phyloP scores from a whole-genome alignment of 176 grass and related monocot genomes.

The Eragrostis nindensis region DNA sequence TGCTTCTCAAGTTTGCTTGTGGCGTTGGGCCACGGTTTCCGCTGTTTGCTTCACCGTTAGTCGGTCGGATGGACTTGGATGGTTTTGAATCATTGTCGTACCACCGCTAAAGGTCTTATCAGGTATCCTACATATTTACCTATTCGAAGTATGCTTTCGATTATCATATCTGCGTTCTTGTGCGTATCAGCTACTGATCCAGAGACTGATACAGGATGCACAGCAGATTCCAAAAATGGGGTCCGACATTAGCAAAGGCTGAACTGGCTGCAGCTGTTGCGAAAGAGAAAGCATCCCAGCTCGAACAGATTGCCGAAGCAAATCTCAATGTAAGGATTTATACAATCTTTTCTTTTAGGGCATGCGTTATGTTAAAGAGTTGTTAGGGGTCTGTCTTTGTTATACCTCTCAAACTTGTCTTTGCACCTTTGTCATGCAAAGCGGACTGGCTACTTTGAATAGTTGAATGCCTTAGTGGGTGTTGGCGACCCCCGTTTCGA shows the following conservation, averaged over 20 bases:
- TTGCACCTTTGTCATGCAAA: background rate
- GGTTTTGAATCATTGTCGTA: too few relatives aligned
- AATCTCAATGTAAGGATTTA: conserved; percentile 79
- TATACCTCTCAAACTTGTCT: background rate
- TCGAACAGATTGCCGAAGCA: conserved; percentile 94
- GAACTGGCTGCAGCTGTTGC: conserved; percentile 79
- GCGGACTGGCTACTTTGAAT: background rate
- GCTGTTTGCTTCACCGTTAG: too few relatives aligned
- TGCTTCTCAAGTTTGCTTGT: too few relatives aligned
- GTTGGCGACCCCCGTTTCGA: background rate
- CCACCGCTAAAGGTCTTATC: too few relatives aligned
- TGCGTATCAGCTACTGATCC: too few relatives aligned
- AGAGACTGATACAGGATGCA: too few relatives aligned
- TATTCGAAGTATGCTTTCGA: too few relatives aligned
- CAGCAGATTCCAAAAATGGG: too few relatives aligned
- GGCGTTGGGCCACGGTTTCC: too few relatives aligned
- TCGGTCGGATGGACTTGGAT: too few relatives aligned
- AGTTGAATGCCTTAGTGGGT: conserved; percentile 5
- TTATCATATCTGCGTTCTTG: too few relatives aligned
- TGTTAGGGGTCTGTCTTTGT: conserved; percentile 19
- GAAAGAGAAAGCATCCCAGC: conserved; percentile 89
- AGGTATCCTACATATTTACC: too few relatives aligned
- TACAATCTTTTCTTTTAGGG: conserved; percentile 40
- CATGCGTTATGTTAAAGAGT: conserved; percentile 2
- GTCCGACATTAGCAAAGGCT: conserved; percentile 85